phyloP scores from a whole-genome alignment of 73 alveolate genomes.

The Tetrahymena malaccensis region DNA sequence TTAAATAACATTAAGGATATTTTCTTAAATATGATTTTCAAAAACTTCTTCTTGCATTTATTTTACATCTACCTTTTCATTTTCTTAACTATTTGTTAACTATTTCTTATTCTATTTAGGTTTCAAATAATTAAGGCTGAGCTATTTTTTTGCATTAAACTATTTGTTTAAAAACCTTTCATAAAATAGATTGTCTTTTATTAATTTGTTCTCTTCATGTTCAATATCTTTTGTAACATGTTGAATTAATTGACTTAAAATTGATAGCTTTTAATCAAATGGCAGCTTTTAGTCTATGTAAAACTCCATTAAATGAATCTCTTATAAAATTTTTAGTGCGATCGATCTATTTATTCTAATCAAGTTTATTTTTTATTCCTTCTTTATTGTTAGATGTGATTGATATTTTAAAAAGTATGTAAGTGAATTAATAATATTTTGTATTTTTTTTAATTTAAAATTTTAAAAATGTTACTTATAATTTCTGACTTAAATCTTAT shows the following conservation, averaged over 20 bases:
- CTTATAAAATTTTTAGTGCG: not conserved
- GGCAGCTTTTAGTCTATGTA: not conserved
- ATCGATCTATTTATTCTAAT: no score
- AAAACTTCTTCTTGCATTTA: not conserved
- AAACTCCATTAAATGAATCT: not conserved
- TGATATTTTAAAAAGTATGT: not conserved
- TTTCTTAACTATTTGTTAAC: not conserved
- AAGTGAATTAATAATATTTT: no score
- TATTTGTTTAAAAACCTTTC: not conserved
- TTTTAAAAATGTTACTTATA: not conserved
- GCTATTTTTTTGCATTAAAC: not conserved
- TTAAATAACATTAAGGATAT: not conserved
- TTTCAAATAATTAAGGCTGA: not conserved
- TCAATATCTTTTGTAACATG: not conserved
- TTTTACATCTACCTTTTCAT: not conserved
- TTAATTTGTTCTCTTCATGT: not conserved
- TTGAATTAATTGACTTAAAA: not conserved
- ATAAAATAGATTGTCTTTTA: not conserved
- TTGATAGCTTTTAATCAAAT: not conserved
- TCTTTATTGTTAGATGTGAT: no score
- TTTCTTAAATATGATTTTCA: not conserved
- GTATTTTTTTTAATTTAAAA: not conserved
- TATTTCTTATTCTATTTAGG: not conserved
- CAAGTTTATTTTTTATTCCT: no score
- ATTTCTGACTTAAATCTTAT: not conserved